Evolutionary conservation across 2,329 filamentous ascomycete genomes (phyloP).

Genomic region (Aspergillus uvarum): DNA sequence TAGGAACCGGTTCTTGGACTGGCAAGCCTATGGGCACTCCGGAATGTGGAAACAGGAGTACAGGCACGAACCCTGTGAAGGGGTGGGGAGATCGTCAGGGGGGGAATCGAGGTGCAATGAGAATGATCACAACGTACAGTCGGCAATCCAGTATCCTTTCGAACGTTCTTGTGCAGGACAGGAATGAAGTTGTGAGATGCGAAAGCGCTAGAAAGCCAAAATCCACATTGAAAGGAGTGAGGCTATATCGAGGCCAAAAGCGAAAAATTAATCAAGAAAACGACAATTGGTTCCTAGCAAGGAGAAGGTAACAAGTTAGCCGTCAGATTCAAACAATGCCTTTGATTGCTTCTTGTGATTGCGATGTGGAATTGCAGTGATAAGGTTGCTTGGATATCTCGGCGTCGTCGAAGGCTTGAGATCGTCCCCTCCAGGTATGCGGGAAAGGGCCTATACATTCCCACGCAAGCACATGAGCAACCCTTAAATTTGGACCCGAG

Average conservation of each 20-base stretch:
- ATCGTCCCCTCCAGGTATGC: slow-evolving; percentile 21
- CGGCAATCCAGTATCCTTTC: slow-evolving; percentile 31
- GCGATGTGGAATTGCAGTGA: slow-evolving; percentile 1
- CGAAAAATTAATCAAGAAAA: slow-evolving; percentile 17
- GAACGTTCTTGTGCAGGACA: slow-evolving; percentile 27
- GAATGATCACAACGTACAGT: slow-evolving; percentile 37
- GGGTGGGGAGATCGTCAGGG: slow-evolving; percentile 41
- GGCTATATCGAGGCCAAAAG: slow-evolving; percentile 23
- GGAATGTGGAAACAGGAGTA: slow-evolving; percentile 39
- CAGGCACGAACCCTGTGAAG: slow-evolving; percentile 43
- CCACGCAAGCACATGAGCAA: slow-evolving; percentile 7
- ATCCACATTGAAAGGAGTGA: slow-evolving; percentile 30
- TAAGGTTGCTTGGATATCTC: slow-evolving; percentile 11
- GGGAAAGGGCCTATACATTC: slow-evolving; percentile 18
- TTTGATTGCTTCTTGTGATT: slow-evolving; percentile 1
- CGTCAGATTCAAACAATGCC: slow-evolving; percentile 6
- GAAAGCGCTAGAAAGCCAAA: slow-evolving; percentile 26
- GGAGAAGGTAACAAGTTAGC: slow-evolving; percentile 17
- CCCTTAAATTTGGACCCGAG: slow-evolving; percentile 16
- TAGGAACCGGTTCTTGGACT: slow-evolving; percentile 35
- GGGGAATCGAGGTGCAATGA: slow-evolving; percentile 28
- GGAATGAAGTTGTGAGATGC: slow-evolving; percentile 21
- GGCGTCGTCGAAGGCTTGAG: slow-evolving; percentile 21
- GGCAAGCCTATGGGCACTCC: slow-evolving; percentile 33
- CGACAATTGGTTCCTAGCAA: slow-evolving; percentile 17